Conservation (phyloP, 495 filamentous ascomycete genomes). For the Aspergillus ostianus region DNA sequence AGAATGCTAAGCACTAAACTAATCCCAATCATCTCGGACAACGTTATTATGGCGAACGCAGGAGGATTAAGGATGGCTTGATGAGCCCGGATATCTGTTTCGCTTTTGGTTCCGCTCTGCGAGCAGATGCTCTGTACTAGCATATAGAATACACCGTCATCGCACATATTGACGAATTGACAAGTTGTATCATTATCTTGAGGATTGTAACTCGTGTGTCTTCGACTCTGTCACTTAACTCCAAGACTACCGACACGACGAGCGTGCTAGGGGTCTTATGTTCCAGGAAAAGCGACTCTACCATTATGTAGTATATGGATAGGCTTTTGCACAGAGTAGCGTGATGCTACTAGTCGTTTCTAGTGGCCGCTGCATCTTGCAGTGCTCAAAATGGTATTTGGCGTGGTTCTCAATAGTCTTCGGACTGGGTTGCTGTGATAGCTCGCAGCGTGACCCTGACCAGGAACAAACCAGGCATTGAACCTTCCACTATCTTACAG, state of each 20-base stretch:
- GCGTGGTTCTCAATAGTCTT: neutral
- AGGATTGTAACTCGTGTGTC: neutral
- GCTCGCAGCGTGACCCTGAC: neutral
- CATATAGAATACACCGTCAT: constrained; percentile 44
- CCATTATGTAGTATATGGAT: neutral
- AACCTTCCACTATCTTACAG: neutral
- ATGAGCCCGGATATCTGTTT: constrained; percentile 22
- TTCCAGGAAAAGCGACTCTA: neutral
- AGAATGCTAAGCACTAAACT: constrained; percentile 52
- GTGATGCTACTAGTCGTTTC: neutral
- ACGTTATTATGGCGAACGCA: constrained; percentile 13
- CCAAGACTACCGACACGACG: too few relatives aligned
- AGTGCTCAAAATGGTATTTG: neutral
- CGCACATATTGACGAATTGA: constrained; percentile 41
- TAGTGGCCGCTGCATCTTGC: neutral
- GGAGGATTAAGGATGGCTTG: constrained; percentile 18
- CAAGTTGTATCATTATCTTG: constrained; percentile 42
- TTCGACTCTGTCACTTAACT: neutral
- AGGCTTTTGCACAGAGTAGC: neutral
- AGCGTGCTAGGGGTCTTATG: too few relatives aligned
- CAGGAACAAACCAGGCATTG: neutral
- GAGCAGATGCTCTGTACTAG: constrained; percentile 43
- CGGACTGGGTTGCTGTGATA: neutral
- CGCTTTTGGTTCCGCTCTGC: constrained; percentile 28
- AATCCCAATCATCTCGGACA: neutral